Evolutionary conservation across 106 monocot genomes (phyloP).

Genomic region (Platanthera guangdongensis): DNA sequence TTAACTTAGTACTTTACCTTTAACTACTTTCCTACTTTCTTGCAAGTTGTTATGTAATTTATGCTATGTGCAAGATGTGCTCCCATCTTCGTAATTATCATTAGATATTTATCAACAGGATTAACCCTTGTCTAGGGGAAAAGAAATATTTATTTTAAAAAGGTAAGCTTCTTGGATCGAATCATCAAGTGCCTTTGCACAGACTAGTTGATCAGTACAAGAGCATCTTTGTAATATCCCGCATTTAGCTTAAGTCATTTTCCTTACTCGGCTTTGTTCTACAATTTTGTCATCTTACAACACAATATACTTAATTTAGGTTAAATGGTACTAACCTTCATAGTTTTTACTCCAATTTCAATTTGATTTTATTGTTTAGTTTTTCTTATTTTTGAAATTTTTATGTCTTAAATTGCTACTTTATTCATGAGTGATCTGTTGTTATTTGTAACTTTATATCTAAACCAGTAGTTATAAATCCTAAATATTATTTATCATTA

Average conservation of each 20-base stretch:
- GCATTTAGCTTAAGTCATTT: background rate
- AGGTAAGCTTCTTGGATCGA: background rate
- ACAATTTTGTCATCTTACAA: background rate
- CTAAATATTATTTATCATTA: background rate
- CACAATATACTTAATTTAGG: background rate
- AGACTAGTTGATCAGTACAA: background rate
- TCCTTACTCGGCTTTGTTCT: background rate
- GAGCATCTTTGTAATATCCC: background rate
- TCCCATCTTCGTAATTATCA: background rate
- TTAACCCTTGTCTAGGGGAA: background rate
- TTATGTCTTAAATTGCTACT: background rate
- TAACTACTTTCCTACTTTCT: background rate
- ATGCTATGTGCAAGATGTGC: background rate
- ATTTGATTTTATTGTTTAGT: background rate
- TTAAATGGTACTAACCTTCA: background rate
- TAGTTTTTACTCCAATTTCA: background rate
- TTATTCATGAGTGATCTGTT: background rate
- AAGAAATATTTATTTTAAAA: background rate
- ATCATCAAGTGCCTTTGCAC: background rate
- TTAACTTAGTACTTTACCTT: conserved; percentile 14
- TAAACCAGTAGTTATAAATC: background rate
- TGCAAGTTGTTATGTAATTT: background rate
- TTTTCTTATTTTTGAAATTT: background rate
- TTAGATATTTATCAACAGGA: background rate
- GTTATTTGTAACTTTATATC: background rate